Base-by-base conservation (phyloP, 345 rosid genomes). In the Eucalyptus rudis region DNA sequence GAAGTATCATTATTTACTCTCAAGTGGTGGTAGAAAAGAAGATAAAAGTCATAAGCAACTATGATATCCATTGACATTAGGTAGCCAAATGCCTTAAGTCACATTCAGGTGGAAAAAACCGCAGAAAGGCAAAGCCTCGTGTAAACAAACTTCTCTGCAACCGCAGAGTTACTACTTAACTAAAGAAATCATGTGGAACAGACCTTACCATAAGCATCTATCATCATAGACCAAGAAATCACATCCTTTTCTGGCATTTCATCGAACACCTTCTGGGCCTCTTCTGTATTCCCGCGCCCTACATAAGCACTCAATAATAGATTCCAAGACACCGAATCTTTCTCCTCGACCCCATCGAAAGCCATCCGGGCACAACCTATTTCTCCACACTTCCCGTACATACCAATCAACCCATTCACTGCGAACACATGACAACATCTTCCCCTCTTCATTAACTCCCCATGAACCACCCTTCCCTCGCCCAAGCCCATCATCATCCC, bases 241-340 rank as follows among this genome's bases (percentile, higher is more conserved):
- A 88, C 93, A 88, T 92, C 87, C 90, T 90, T 92, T 13, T 90
- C 91, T 2, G 92, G 93, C 94, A 94, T 93, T 89, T 80, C 91
- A 76, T 90, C 92, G 87, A 95, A 95, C 90, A 92, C 17, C 88
- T 91, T 62, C 87, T 40, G 89, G 13, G 94, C 96, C 36, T 59
- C 87, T 50, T 88, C 89, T 88, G 92, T 66, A 49, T 91, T 88
- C 83, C 92, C 92, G 64, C 86, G 29, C 50, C 87, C 88, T 3
- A 89, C 88, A 86, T 87, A 91, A 40, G 92, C 93, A 81, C 90
- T 50, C 88, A 95, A 88, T 90, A 95, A 45, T 88, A 92, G 87
- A 88, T 92, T 94, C 95, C 95, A 93, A 64, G 94, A 91, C 40
- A 88, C 91, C 88, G 71, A 87, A 66, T 91, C 94, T 89, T 91